Evolutionary conservation across 2,329 filamentous ascomycete genomes (phyloP).

Genomic region (Lachnellula willkommii): DNA sequence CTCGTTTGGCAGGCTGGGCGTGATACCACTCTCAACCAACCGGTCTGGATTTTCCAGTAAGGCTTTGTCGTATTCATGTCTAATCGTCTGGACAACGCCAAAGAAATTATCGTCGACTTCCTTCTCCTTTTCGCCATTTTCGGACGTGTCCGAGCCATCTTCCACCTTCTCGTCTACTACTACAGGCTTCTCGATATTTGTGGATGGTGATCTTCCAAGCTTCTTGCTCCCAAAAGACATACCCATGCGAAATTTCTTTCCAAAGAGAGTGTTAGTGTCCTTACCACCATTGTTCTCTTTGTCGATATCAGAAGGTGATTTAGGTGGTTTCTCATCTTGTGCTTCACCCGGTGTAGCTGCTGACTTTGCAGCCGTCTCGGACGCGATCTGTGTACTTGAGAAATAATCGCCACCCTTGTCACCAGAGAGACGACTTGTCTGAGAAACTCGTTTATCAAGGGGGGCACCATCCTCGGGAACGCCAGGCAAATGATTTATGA

Average conservation of each 20-base stretch:
- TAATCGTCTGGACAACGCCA: constrained; percentile 68
- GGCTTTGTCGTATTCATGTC: constrained; percentile 66
- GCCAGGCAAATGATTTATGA: constrained; percentile 37
- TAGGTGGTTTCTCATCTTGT: constrained; percentile 38
- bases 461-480: constrained; percentile 45
- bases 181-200: constrained; percentile 65
- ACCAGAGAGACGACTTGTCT: constrained; percentile 54
- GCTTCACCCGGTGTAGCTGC: constrained; percentile 44
- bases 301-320: constrained; percentile 50
- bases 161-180: constrained; percentile 72
- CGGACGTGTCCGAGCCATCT: constrained; percentile 51
- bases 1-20: constrained; percentile 65
- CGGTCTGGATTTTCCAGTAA: constrained; percentile 50
- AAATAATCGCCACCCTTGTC: constrained; percentile 72
- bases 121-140: constrained; percentile 55
- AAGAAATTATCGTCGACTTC: constrained; percentile 70
- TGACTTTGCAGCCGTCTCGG: constrained; percentile 41
- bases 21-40: constrained; percentile 56
- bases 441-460: constrained; percentile 51
- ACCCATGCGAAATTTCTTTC: constrained; percentile 71
- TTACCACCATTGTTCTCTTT: constrained; percentile 56
- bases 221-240: constrained; percentile 81
- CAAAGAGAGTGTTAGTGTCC: constrained; percentile 60
- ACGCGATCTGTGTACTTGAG: constrained; percentile 50
- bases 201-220: constrained; percentile 62